phyloP scores from a whole-genome alignment of 345 rosid species.

The Acer yangbiense region DNA sequence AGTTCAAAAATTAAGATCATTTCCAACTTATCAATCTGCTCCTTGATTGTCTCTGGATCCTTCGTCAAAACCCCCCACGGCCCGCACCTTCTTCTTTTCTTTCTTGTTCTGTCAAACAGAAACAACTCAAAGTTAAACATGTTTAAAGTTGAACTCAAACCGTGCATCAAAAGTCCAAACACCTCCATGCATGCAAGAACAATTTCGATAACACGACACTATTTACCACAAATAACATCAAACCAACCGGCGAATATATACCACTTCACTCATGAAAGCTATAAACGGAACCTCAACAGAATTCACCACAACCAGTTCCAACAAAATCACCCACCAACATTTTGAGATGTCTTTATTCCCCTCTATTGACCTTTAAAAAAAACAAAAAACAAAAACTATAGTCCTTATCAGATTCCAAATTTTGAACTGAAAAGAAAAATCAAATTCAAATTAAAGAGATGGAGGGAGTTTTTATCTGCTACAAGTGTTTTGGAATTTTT shows the following conservation, averaged over 20 bases:
- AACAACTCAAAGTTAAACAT: not conserved
- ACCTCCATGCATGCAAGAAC: not conserved
- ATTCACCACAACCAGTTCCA: not conserved
- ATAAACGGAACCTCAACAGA: not conserved
- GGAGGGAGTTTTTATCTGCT: too few relatives aligned
- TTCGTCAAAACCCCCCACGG: conserved; percentile 93
- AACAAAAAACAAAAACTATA: too few relatives aligned
- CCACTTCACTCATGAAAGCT: not conserved
- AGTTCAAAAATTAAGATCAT: conserved; percentile 61
- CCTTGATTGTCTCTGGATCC: conserved; percentile 87
- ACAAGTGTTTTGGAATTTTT: too few relatives aligned
- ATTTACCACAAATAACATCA: not conserved
- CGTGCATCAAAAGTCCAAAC: not conserved
- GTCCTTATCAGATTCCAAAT: too few relatives aligned
- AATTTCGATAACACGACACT: not conserved
- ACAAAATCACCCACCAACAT: not conserved
- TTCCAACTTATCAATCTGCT: conserved; percentile 91
- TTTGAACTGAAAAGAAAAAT: too few relatives aligned
- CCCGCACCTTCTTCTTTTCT: conserved; percentile 97
- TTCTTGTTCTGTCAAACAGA: conserved; percentile 80
- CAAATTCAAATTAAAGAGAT: too few relatives aligned
- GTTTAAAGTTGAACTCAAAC: not conserved
- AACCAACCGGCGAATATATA: not conserved
- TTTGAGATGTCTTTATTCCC: not conserved
- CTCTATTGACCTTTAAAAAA: too few relatives aligned